Conservation (phyloP, 2,329 filamentous ascomycete species). For the Diaporthe caulivora region DNA sequence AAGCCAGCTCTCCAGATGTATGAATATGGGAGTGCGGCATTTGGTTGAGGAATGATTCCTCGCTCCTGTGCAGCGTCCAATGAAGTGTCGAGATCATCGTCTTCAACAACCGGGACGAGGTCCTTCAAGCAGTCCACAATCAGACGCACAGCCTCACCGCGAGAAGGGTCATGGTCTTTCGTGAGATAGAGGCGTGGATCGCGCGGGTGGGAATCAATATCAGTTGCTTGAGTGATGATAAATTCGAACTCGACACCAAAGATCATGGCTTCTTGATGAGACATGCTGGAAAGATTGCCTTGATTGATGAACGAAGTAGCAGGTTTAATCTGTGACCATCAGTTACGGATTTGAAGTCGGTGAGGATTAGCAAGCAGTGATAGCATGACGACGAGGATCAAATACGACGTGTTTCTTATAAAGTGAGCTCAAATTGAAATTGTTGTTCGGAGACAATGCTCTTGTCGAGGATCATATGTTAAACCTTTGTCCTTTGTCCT, state of each 20-base stretch:
- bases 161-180: no score
- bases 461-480: not conserved
- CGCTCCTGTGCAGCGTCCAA: not conserved
- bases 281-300: not conserved
- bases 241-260: conserved; percentile 12
- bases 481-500: not conserved
- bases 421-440: no score
- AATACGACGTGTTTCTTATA: no score
- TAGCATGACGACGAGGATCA: not conserved
- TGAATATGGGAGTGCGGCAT: not conserved
- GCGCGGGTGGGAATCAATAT: not conserved
- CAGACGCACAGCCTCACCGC: not conserved
- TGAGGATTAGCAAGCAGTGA: no score
- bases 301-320: not conserved
- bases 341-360: not conserved
- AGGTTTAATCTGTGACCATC: no score
- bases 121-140: not conserved
- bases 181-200: not conserved
- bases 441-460: not conserved
- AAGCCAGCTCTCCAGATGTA: not conserved
- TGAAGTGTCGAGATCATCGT: not conserved
- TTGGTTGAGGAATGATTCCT: not conserved
- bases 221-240: not conserved
- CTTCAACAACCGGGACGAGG: not conserved
- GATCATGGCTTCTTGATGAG: not conserved